phyloP scores from a whole-genome alignment of 2,329 filamentous ascomycete genomes.

The Epichloe gansuensis region DNA sequence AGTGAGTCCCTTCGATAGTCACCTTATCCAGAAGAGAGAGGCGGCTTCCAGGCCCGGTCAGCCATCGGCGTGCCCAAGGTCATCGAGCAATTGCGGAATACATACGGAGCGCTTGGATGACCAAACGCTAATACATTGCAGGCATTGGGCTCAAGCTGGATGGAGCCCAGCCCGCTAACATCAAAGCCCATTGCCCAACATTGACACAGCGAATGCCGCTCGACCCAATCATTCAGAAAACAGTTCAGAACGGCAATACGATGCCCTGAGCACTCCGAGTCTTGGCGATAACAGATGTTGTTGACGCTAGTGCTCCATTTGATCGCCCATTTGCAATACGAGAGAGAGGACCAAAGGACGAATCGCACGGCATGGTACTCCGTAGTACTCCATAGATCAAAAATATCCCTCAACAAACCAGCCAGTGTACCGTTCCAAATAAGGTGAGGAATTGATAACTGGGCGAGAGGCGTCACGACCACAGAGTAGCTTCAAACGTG shows the following conservation, averaged over 20 bases:
- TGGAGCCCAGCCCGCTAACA: too few relatives aligned
- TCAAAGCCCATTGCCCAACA: neutral
- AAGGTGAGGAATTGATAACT: neutral
- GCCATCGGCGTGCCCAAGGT: neutral
- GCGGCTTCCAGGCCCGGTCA: neutral
- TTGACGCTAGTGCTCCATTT: too few relatives aligned
- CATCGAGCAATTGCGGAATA: neutral
- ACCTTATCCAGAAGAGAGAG: neutral
- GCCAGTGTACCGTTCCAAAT: neutral
- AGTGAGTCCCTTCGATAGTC: neutral
- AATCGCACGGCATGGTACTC: neutral
- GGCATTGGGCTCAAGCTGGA: neutral
- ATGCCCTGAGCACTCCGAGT: neutral
- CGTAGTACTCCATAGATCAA: neutral
- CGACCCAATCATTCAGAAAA: neutral
- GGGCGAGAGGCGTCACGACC: too few relatives aligned
- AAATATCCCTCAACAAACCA: neutral
- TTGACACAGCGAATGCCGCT: neutral
- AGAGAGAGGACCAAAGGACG: too few relatives aligned
- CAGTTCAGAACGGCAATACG: neutral
- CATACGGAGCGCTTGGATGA: neutral
- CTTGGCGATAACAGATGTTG: neutral
- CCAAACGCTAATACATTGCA: neutral
- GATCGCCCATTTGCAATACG: too few relatives aligned
- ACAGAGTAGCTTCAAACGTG: too few relatives aligned